phyloP scores from a whole-genome alignment of 352 stramenopile genomes.

The Aphanomyces invadans region DNA sequence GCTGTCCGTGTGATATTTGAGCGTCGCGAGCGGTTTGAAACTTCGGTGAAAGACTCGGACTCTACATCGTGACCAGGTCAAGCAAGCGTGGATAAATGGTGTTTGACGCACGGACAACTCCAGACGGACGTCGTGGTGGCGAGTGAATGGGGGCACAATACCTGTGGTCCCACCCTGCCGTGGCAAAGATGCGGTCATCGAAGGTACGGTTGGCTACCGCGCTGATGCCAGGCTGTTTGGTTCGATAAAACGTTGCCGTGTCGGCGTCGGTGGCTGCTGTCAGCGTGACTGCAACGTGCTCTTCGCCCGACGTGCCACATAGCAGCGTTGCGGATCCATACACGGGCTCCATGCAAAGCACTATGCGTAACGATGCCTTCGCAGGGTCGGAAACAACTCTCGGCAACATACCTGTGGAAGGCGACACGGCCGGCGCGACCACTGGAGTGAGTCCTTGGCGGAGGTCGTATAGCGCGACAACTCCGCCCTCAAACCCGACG shows the following conservation, averaged over 20 bases:
- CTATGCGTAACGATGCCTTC: conserved; percentile 12
- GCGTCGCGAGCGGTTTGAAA: conserved; percentile 62
- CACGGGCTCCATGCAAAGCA: conserved; percentile 10
- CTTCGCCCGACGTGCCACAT: background rate
- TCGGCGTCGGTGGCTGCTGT: conserved; percentile 30
- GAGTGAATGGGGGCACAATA: too few relatives aligned
- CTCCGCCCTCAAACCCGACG: conserved; percentile 66
- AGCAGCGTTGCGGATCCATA: background rate
- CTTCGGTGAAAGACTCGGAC: conserved; percentile 73
- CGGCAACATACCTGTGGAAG: background rate
- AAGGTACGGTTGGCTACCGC: conserved; percentile 44
- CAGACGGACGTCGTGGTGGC: too few relatives aligned
- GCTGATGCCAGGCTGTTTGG: conserved; percentile 54
- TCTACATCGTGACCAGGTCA: conserved; percentile 25
- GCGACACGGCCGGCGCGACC: background rate
- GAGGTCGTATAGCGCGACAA: conserved; percentile 58
- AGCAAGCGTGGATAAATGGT: too few relatives aligned
- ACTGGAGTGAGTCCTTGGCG: conserved; percentile 17
- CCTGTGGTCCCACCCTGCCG: conserved; percentile 69
- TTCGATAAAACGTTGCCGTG: conserved; percentile 59
- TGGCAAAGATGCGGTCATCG: conserved; percentile 73
- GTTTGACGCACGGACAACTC: too few relatives aligned
- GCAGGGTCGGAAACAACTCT: too few relatives aligned
- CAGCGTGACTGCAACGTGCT: conserved; percentile 43
- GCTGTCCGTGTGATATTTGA: conserved; percentile 74